Conservation (phyloP, 208 protist genomes). For the Wallacemonas rigidus region DNA sequence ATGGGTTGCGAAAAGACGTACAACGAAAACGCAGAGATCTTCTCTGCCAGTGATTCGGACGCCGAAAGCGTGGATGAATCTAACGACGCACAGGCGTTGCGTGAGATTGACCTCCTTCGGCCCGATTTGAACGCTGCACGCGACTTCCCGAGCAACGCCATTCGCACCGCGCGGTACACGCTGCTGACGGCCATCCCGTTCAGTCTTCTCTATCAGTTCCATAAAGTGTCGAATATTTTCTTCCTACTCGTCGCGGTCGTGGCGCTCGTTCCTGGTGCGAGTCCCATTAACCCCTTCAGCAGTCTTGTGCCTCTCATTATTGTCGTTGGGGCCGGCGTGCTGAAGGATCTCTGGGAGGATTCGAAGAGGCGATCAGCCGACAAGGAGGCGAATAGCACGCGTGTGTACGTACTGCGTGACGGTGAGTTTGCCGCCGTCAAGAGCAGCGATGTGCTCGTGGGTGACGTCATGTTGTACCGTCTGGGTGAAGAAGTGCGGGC, state of each 20-base stretch:
- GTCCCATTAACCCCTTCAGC: slow-evolving; percentile 90
- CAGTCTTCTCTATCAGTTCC: slow-evolving; percentile 86
- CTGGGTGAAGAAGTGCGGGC: slow-evolving; percentile 74
- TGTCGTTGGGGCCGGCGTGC: slow-evolving; percentile 82
- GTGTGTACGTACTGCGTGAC: slow-evolving; percentile 48
- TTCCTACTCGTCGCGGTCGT: slow-evolving; percentile 93
- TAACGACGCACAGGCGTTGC: slow-evolving; percentile 19
- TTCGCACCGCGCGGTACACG: slow-evolving; percentile 79
- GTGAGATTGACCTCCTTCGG: slow-evolving; percentile 59
- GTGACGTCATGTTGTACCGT: slow-evolving; percentile 77
- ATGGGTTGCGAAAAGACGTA: slow-evolving; percentile 20
- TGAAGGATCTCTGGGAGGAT: slow-evolving; percentile 92
- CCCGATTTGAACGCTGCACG: slow-evolving; percentile 45
- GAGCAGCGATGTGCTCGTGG: slow-evolving; percentile 72
- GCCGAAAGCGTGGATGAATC: slow-evolving; percentile 19
- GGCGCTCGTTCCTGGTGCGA: slow-evolving; percentile 81
- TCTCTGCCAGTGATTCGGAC: slow-evolving; percentile 11
- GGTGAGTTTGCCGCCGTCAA: slow-evolving; percentile 42
- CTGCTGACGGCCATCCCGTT: slow-evolving; percentile 62
- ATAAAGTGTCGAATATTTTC: slow-evolving; percentile 92
- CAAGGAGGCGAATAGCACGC: slow-evolving; percentile 51
- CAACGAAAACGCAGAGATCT: slow-evolving; percentile 27
- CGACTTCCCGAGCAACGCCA: slow-evolving; percentile 57
- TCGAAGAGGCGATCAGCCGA: slow-evolving; percentile 65
- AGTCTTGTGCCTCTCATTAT: slow-evolving; percentile 80